These are phyloP conservation scores for Oropetium thomaeum DNA, from an alignment of 176 grass and related monocot species.

Conservation along the genomic window DNA sequence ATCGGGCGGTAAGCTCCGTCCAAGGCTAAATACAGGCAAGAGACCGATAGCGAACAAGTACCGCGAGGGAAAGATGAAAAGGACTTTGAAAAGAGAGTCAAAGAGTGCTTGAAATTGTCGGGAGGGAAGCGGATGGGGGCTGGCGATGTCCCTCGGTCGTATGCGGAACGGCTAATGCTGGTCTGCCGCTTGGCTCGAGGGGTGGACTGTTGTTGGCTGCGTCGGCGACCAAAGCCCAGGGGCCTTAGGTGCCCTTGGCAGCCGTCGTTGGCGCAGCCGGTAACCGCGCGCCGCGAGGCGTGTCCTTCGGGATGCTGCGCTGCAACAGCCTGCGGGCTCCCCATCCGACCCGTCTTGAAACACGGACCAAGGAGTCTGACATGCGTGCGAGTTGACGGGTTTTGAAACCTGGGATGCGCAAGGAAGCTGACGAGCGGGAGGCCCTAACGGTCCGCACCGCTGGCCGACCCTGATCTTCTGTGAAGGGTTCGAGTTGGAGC, in stretches of 20 bases:
- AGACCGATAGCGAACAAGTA: constrained; percentile 70
- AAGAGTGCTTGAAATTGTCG: constrained; percentile 84
- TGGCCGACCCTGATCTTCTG: constrained; percentile 51
- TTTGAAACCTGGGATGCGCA: too few relatives aligned
- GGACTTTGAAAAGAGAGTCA: constrained; percentile 88
- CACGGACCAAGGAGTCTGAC: constrained; percentile 81
- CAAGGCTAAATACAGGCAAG: constrained; percentile 67
- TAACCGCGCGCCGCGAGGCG: not conserved
- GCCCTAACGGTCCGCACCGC: too few relatives aligned
- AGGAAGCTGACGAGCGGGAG: too few relatives aligned
- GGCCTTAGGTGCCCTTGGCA: too few relatives aligned
- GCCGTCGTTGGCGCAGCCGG: too few relatives aligned
- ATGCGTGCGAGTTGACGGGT: constrained; percentile 59
- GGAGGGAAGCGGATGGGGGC: constrained; percentile 80
- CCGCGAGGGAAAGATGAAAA: constrained; percentile 77
- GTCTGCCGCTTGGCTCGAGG: too few relatives aligned
- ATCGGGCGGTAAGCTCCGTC: constrained; percentile 56
- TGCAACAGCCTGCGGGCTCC: constrained; percentile 44
- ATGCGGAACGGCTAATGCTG: too few relatives aligned
- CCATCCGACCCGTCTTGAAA: constrained; percentile 82
- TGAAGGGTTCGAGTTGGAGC: constrained; percentile 58
- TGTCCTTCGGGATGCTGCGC: not conserved
- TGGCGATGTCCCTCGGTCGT: constrained; percentile 52
- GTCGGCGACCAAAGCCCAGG: too few relatives aligned
- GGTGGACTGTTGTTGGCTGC: too few relatives aligned